Evolutionary conservation across 352 stramenopile species (phyloP).

Genomic region (Phytophthora pisi): DNA sequence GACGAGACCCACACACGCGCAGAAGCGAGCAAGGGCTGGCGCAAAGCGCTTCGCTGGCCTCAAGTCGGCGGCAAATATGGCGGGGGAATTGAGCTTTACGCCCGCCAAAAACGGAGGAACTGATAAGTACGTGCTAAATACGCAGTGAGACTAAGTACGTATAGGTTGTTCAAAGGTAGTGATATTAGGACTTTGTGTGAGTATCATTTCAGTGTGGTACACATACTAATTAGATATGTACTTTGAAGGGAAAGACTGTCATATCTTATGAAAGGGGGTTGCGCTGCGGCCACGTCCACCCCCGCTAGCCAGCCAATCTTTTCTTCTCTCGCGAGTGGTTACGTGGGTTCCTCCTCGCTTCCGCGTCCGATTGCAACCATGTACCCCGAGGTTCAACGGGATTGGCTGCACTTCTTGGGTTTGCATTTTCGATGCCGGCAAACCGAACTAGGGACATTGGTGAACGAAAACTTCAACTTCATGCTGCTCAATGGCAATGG

Average conservation of each 20-base stretch:
- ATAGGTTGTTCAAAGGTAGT: slow-evolving; percentile 7
- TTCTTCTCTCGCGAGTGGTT: slow-evolving; percentile 38
- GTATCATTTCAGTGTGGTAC: background rate
- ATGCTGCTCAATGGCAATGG: background rate
- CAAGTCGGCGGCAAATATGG: slow-evolving; percentile 8
- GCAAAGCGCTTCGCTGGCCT: slow-evolving; percentile 1
- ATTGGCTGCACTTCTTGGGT: background rate
- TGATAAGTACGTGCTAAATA: slow-evolving; percentile 13
- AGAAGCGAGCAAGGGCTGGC: background rate
- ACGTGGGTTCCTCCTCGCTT: slow-evolving; percentile 32
- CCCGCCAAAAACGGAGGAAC: slow-evolving; percentile 25
- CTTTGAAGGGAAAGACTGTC: background rate
- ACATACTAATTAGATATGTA: background rate
- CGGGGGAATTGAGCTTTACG: slow-evolving; percentile 26
- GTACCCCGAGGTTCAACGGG: slow-evolving; percentile 13
- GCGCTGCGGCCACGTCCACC: slow-evolving; percentile 35
- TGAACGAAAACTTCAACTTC: slow-evolving; percentile 25
- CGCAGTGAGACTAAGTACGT: background rate
- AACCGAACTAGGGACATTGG: background rate
- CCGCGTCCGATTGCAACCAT: slow-evolving; percentile 13
- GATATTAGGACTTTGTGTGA: background rate
- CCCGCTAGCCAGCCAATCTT: slow-evolving; percentile 48
- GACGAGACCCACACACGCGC: background rate
- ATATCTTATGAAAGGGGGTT: slow-evolving; percentile 8
- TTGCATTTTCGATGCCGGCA: background rate